Evolutionary conservation across 441 rosid genomes (phyloP).

Genomic region (Breynia disticha): DNA sequence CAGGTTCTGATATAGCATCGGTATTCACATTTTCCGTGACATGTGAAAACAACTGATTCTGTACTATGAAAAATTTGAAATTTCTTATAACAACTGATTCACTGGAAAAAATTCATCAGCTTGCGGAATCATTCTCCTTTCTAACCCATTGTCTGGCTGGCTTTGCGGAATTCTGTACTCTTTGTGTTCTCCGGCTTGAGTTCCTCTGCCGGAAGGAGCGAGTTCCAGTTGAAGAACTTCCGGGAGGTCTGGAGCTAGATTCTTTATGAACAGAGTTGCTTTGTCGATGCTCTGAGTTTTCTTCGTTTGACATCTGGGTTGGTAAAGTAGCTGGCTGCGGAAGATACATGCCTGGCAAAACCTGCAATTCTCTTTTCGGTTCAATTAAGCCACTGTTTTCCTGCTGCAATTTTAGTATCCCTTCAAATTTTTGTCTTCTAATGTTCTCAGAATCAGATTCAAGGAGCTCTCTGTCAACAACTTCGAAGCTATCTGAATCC

Average conservation of each 20-base stretch:
- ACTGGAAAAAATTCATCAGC: constrained; percentile 3
- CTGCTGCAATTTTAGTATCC: constrained; percentile 45
- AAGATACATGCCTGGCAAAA: constrained; percentile 65
- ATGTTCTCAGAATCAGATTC: constrained; percentile 40
- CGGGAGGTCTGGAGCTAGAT: constrained; percentile 13
- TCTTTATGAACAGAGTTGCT: constrained; percentile 15
- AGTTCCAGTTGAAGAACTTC: constrained; percentile 28
- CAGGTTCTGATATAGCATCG: too few relatives aligned
- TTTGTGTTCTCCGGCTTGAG: constrained; percentile 16
- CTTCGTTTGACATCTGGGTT: constrained; percentile 19
- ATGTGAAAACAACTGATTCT: not conserved
- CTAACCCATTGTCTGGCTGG: constrained; percentile 34
- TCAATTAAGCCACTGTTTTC: constrained; percentile 61
- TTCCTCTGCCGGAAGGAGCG: constrained; percentile 23
- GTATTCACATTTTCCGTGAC: not conserved
- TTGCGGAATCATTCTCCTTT: constrained; percentile 23
- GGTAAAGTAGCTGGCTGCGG: constrained; percentile 27
- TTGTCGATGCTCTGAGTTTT: constrained; percentile 25
- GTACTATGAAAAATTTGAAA: too few relatives aligned
- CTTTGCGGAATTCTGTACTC: constrained; percentile 23
- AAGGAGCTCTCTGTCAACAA: constrained; percentile 24
- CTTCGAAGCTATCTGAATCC: constrained; percentile 21
- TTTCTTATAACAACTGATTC: too few relatives aligned
- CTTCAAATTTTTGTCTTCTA: constrained; percentile 62
- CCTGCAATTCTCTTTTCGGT: constrained; percentile 36